Conservation (phyloP, 1,139 yeast genomes). For the Saccharomyces pastorianus region DNA sequence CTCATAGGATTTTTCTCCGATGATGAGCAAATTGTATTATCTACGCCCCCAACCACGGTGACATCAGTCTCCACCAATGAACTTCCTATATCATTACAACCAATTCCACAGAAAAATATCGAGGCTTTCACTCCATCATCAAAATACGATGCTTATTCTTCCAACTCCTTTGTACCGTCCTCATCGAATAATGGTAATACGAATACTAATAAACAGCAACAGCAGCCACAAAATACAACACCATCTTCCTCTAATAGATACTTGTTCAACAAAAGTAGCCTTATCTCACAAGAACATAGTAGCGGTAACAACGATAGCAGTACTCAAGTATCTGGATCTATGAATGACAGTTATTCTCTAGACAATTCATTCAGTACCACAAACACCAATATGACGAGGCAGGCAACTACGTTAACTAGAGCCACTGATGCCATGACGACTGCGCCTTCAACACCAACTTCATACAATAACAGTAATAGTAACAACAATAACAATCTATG, state of each 20-base stretch:
- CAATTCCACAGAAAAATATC: slow-evolving; percentile 1
- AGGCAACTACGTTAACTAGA: neutral
- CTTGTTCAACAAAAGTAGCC: slow-evolving; percentile 1
- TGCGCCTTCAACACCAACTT: neutral
- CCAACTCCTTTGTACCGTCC: slow-evolving; percentile 20
- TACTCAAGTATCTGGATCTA: neutral
- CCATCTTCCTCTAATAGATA: neutral
- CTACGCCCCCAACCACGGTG: neutral
- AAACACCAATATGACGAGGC: neutral
- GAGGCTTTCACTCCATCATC: slow-evolving; percentile 2
- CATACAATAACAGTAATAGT: slow-evolving; percentile 1
- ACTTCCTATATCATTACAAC: neutral
- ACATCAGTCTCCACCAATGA: neutral
- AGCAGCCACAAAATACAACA: neutral
- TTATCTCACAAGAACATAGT: neutral
- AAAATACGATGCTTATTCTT: slow-evolving; percentile 21
- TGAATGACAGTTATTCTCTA: neutral
- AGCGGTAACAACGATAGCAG: neutral
- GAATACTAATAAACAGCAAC: neutral
- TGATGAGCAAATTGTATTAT: slow-evolving; percentile 2
- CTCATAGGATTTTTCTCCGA: slow-evolving; percentile 11
- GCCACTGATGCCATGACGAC: slow-evolving; percentile 5
- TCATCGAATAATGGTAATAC: neutral
- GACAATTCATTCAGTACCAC: neutral
- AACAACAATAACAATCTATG: slow-evolving; percentile 10